A percentile compares a stretch with the other conserved stretches of the same genome.
phyloP scores from a whole-genome alignment of 768 basidiomycete genomes.

The Ramaria sp. region DNA sequence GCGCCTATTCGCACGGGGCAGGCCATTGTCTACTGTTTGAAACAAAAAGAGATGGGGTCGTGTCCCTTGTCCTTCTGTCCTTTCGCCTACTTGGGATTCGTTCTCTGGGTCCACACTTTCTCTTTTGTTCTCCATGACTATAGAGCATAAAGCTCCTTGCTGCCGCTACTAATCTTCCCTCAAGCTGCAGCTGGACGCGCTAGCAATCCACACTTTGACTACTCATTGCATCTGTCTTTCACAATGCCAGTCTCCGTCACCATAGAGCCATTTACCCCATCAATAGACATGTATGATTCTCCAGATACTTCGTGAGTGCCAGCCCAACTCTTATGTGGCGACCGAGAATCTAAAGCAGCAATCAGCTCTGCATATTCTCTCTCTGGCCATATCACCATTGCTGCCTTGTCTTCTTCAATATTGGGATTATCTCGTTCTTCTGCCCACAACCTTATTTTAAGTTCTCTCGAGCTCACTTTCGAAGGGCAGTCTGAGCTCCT shows the following conservation, averaged over 20 bases:
- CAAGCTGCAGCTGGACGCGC: neutral
- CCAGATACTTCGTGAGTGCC: constrained; percentile 49
- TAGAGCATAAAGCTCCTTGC: neutral
- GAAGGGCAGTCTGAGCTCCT: constrained; percentile 80
- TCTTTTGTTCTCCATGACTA: constrained; percentile 4
- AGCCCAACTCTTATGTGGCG: neutral
- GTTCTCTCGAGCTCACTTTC: constrained; percentile 65
- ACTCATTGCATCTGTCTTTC: constrained; percentile 8
- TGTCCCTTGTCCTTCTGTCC: too few species aligned
- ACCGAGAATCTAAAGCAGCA: neutral
- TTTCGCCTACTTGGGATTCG: too few species aligned
- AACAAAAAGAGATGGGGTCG: neutral
- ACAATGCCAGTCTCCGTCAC: constrained; percentile 57
- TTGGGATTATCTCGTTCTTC: constrained; percentile 36
- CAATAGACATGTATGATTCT: constrained; percentile 61
- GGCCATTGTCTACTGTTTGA: neutral
- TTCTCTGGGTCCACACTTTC: too few species aligned
- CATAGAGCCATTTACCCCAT: constrained; percentile 45
- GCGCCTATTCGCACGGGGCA: neutral
- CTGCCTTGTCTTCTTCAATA: constrained; percentile 44
- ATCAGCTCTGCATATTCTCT: constrained; percentile 77
- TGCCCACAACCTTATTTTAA: constrained; percentile 42
- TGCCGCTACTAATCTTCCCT: neutral
- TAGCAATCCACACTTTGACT: too few species aligned
- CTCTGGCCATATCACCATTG: constrained; percentile 66